These are phyloP conservation scores for Actinidia chinensis DNA, from an alignment of 179 eudicot species.

Conservation along the genomic window DNA sequence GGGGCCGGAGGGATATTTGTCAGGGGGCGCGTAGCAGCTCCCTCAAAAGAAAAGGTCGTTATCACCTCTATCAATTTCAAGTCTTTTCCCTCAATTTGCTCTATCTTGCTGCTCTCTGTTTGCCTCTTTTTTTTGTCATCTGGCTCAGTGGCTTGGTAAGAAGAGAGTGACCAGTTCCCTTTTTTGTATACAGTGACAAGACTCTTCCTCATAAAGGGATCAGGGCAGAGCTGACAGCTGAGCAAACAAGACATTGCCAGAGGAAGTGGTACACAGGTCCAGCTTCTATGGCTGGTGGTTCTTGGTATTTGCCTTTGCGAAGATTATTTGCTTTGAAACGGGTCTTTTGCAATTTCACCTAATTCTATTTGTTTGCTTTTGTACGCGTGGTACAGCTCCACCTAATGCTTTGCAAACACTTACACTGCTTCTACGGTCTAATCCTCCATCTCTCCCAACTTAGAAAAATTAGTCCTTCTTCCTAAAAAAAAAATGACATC, in stretches of 20 bases:
- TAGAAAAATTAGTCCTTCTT: too few relatives aligned
- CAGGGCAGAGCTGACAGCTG: conserved; percentile 31
- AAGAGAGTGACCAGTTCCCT: conserved; percentile 14
- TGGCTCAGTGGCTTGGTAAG: conserved; percentile 39
- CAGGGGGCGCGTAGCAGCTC: too few relatives aligned
- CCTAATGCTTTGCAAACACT: too few relatives aligned
- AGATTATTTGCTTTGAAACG: neutral
- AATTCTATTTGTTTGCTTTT: conserved; percentile 6
- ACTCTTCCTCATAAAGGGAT: conserved; percentile 22
- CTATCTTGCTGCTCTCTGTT: conserved; percentile 16
- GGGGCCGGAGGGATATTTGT: too few relatives aligned
- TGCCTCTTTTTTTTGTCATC: conserved; percentile 27
- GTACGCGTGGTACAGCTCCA: neutral
- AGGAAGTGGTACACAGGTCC: conserved; percentile 18
- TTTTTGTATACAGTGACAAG: conserved; percentile 21
- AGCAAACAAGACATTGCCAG: conserved; percentile 24
- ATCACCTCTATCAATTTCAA: conserved; percentile 24
- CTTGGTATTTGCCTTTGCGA: conserved; percentile 11
- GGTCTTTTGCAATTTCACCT: neutral
- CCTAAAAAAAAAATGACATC: too few relatives aligned
- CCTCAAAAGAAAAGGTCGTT: conserved; percentile 30
- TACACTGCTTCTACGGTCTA: too few relatives aligned
- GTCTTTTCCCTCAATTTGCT: conserved; percentile 25
- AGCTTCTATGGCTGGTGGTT: conserved; percentile 20
- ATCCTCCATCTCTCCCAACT: too few relatives aligned